Base-by-base conservation (phyloP, 2,329 filamentous ascomycete genomes). In the Neofusicoccum laricinum region DNA sequence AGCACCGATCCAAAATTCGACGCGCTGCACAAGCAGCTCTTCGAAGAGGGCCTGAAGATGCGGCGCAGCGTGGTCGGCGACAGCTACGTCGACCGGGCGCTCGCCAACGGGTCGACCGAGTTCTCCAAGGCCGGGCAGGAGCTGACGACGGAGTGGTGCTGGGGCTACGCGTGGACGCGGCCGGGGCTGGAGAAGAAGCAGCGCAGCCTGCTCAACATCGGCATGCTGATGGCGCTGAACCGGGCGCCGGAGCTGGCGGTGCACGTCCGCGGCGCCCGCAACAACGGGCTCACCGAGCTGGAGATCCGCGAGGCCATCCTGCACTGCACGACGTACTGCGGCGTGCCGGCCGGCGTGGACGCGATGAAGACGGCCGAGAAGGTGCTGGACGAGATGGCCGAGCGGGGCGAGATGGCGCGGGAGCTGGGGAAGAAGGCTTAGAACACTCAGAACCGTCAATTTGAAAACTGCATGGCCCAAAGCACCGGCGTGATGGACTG, bases 161-260 rank as follows among this genome's bases (percentile, higher is more conserved):
- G 87, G 87, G 86, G 86, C 15, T 82, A 82, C 65, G 82, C 84
- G 30, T 90, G 87, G 87, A 84, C 84, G 3, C 82, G 87, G 7
- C 86, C 86, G 0, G 87, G 87, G 0, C 32, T 61, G 14, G 43
- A 49, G 55, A 59, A 46, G 41, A 45, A 45, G n/a, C 55, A 59
- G 55, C 15, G 55, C 11, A 59, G 55, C 41, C 78, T 90, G 63
- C 76, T 90, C 63, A 89, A 89, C 72, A 85, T 89, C 53, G 86
- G 83, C 55, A 88, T 90, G 83, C 78, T 90, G 50, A 85, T 85
- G 72, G 85, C 85, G 2, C 78, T 88, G 66, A 88, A 88, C 69
- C 79, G 85, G 4, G 79, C 78, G 5, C 82, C 84, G 0, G 87
- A 90, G 71, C 77, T 90, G 64, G 86, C 79, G 0, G 81, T 86